These are phyloP conservation scores for Leccinum subatratum DNA, from an alignment of 1,284 basidiomycete genomes.

Conservation along the genomic window DNA sequence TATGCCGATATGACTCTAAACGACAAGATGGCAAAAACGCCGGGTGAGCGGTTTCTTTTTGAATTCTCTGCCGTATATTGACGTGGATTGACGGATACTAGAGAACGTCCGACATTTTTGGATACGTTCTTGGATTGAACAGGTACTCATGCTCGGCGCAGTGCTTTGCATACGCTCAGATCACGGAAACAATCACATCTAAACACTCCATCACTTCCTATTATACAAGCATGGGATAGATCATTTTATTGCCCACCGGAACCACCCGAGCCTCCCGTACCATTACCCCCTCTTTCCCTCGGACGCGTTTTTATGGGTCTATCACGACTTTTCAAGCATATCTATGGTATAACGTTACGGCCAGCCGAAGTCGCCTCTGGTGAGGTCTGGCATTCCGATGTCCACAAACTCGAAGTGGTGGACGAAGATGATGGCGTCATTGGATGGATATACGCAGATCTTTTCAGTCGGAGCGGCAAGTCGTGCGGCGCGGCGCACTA, in stretches of 20 bases:
- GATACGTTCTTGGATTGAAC: constrained; percentile 75
- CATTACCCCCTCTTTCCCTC: constrained; percentile 70
- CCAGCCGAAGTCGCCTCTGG: constrained; percentile 65
- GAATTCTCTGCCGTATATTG: constrained; percentile 3
- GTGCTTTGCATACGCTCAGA: constrained; percentile 69
- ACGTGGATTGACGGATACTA: constrained; percentile 28
- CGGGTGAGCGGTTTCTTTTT: constrained; percentile 46
- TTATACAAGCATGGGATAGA: constrained; percentile 87
- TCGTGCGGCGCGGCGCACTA: constrained; percentile 93
- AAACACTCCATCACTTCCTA: constrained; percentile 49
- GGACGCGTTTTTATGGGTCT: constrained; percentile 85
- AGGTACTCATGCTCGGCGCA: constrained; percentile 64
- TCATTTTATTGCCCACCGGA: constrained; percentile 84
- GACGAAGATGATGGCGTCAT: constrained; percentile 83
- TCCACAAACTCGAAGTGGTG: constrained; percentile 89
- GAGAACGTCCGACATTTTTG: constrained; percentile 84
- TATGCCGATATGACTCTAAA: constrained; percentile 80
- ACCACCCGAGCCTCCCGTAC: constrained; percentile 62
- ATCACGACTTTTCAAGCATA: constrained; percentile 74
- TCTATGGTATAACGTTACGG: constrained; percentile 85
- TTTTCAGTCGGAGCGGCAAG: constrained; percentile 84
- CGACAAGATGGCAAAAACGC: constrained; percentile 94
- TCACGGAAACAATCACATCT: constrained; percentile 71
- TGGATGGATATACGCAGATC: constrained; percentile 92
- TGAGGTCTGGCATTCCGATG: constrained; percentile 85